These are phyloP conservation scores for Aspergillus avenaceus DNA, from an alignment of 495 filamentous ascomycete genomes.

Conservation along the genomic window DNA sequence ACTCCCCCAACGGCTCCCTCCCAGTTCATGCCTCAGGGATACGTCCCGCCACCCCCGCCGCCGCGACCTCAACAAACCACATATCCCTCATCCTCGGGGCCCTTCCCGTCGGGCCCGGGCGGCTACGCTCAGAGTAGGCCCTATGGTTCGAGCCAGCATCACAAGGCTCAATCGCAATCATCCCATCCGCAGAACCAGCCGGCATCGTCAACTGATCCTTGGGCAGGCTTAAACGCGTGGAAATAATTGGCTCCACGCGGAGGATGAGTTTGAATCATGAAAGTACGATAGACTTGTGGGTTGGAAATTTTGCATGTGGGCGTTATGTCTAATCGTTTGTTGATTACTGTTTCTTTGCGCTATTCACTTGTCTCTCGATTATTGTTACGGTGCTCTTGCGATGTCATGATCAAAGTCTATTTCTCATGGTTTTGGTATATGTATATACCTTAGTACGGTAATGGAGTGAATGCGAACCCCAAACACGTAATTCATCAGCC, in stretches of 20 bases:
- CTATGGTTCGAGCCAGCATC: slow-evolving; percentile 31
- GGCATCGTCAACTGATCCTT: slow-evolving; percentile 57
- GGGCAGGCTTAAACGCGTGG: slow-evolving; percentile 85
- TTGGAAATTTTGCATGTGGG: slow-evolving; percentile 13
- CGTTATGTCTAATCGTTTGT: slow-evolving; percentile 2
- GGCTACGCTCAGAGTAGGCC: slow-evolving; percentile 52
- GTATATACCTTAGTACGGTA: background rate
- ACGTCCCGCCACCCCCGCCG: slow-evolving; percentile 87
- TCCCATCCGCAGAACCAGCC: slow-evolving; percentile 41
- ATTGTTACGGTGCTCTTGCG: background rate
- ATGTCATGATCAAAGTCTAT: background rate
- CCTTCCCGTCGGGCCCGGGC: slow-evolving; percentile 56
- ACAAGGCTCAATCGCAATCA: slow-evolving; percentile 40
- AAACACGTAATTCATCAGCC: no score
- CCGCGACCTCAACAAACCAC: slow-evolving; percentile 74
- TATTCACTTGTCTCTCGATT: background rate
- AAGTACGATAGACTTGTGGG: slow-evolving; percentile 18
- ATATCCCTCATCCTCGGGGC: slow-evolving; percentile 53
- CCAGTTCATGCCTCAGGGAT: slow-evolving; percentile 67
- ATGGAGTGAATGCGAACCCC: background rate
- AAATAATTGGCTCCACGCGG: slow-evolving; percentile 45
- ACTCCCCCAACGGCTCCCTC: slow-evolving; percentile 33
- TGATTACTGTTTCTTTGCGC: background rate
- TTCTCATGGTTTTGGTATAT: background rate
- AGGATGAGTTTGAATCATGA: slow-evolving; percentile 1